These are phyloP conservation scores for Agapanthus africanus DNA, from an alignment of 106 monocot genomes.

Conservation along the genomic window DNA sequence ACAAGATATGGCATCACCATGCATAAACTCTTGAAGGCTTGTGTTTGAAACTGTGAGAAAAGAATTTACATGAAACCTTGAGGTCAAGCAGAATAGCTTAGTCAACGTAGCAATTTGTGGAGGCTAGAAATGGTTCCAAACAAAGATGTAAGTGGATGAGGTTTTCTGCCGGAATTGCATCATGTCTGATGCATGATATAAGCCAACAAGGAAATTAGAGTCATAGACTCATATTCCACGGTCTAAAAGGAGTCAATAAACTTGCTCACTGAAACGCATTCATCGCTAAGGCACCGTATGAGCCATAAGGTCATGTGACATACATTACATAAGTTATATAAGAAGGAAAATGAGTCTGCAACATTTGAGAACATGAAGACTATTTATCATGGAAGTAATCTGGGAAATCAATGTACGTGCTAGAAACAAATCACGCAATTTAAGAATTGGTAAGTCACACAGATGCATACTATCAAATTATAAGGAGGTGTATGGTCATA, in stretches of 20 bases:
- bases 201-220: too few relatives aligned
- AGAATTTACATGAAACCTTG: too few relatives aligned
- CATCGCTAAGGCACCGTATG: background rate
- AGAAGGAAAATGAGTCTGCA: background rate
- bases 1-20: background rate
- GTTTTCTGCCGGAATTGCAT: background rate
- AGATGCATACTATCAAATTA: slow-evolving; percentile 29
- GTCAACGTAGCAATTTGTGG: too few relatives aligned
- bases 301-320: background rate
- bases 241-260: background rate
- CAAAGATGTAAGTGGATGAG: background rate
- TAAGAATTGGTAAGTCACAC: background rate
- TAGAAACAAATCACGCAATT: background rate
- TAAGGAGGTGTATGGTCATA: too few relatives aligned
- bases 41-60: too few relatives aligned
- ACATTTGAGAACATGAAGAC: background rate
- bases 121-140: too few relatives aligned
- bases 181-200: background rate
- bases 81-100: too few relatives aligned
- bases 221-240: too few relatives aligned
- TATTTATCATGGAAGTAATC: background rate
- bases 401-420: background rate
- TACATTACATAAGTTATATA: background rate
- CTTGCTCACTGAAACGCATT: background rate
- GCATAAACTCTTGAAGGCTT: background rate